These are phyloP conservation scores for Zygoascus ofunaensis DNA, from an alignment of 805 yeast genomes.

Conservation along the genomic window DNA sequence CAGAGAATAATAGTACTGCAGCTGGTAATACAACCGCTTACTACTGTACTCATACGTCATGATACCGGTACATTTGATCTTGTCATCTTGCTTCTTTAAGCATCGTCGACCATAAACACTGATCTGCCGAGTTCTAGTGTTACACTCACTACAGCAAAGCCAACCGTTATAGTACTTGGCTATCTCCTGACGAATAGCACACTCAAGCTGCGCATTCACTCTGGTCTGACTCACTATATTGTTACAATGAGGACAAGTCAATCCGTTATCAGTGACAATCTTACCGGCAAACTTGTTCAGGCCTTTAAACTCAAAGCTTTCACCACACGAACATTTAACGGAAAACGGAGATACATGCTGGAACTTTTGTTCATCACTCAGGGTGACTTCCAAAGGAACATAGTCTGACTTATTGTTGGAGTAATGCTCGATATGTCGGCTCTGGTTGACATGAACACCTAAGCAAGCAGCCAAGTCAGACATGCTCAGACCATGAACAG, in stretches of 20 bases:
- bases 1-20: conserved; percentile 65
- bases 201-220: conserved; percentile 65
- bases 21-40: conserved; percentile 75
- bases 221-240: conserved; percentile 42
- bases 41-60: conserved; percentile 72
- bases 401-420: conserved; percentile 29
- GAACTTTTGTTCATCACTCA: conserved; percentile 77
- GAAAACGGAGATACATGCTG: conserved; percentile 47
- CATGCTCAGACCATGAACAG: conserved; percentile 79
- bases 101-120: conserved; percentile 87
- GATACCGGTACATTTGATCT: conserved; percentile 63
- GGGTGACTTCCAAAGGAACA: conserved; percentile 71
- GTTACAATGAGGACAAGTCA: conserved; percentile 59
- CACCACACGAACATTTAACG: conserved; percentile 55
- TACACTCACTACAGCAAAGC: conserved; percentile 85
- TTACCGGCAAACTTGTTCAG: conserved; percentile 46
- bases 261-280: conserved; percentile 55
- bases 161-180: conserved; percentile 78
- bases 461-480: conserved; percentile 66
- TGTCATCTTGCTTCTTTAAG: conserved; percentile 38
- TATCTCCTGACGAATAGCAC: conserved; percentile 58
- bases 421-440: conserved; percentile 26
- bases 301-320: conserved; percentile 63
- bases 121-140: conserved; percentile 68
- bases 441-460: conserved; percentile 67